Percentiles rank a stretch among this genome's conserved stretches.
phyloP scores from a whole-genome alignment of 495 filamentous ascomycete species.

The Parathielavia hyrcaniae region DNA sequence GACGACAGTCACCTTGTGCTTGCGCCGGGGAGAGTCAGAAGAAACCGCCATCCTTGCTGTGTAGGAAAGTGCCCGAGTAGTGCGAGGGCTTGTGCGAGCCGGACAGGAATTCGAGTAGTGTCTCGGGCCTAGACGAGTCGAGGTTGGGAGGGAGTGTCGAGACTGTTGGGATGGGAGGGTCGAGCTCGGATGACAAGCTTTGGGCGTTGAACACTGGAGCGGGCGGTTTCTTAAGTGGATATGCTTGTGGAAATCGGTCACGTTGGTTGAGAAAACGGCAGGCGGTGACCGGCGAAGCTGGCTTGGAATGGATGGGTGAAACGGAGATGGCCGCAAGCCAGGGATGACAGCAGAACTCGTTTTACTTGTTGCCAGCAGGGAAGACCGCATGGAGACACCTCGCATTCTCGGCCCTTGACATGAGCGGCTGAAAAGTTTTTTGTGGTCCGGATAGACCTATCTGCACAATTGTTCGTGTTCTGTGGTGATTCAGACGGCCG shows the following conservation, averaged over 20 bases:
- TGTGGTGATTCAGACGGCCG: slow-evolving; percentile 2
- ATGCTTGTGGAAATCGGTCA: slow-evolving; percentile 18
- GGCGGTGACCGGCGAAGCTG: slow-evolving; percentile 15
- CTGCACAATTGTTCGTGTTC: not conserved
- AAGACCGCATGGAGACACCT: not conserved
- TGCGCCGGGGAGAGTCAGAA: slow-evolving; percentile 44
- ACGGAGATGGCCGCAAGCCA: slow-evolving; percentile 6
- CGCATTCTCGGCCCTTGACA: slow-evolving; percentile 4
- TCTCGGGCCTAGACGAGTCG: not conserved
- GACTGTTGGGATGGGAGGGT: slow-evolving; percentile 12
- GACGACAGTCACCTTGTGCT: slow-evolving; percentile 90
- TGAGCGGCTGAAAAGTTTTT: not conserved
- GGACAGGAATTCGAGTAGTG: not conserved
- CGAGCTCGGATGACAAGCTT: slow-evolving; percentile 11
- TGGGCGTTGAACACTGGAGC: slow-evolving; percentile 11
- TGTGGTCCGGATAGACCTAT: slow-evolving; percentile 1
- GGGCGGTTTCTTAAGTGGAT: slow-evolving; percentile 21
- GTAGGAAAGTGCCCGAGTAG: slow-evolving; percentile 14
- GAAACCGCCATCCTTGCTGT: slow-evolving; percentile 33
- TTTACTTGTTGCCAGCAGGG: slow-evolving; percentile 19
- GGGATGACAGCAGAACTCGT: slow-evolving; percentile 3
- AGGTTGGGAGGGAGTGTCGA: not conserved
- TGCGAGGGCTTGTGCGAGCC: not conserved
- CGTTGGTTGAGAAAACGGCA: slow-evolving; percentile 17
- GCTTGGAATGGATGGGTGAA: slow-evolving; percentile 5